Percentiles rank a stretch among this genome's conserved stretches.
Conservation (phyloP, 495 filamentous ascomycete genomes). For the Daldinia caldariorum region DNA sequence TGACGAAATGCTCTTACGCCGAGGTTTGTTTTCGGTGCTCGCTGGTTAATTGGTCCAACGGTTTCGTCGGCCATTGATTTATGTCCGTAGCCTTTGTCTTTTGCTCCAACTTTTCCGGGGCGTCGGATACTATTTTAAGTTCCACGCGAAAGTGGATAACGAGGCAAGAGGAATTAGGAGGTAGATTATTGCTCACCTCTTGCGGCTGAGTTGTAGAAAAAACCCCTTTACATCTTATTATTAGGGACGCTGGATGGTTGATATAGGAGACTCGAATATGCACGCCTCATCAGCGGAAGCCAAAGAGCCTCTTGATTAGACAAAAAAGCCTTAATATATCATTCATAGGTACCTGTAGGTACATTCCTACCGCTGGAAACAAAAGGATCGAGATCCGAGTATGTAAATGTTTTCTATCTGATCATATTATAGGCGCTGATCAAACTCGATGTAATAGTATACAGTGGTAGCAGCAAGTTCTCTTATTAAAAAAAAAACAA, state of each 20-base stretch:
- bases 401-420: no score
- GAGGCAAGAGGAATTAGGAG: background rate
- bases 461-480: background rate
- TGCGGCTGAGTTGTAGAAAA: no score
- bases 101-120: conserved; percentile 14
- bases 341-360: no score
- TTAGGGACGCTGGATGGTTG: no score
- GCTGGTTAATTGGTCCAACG: conserved; percentile 12
- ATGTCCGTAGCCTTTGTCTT: conserved; percentile 33
- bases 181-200: no score
- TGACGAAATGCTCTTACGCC: conserved; percentile 34
- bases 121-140: conserved; percentile 19
- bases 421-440: background rate
- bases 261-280: no score
- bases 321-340: no score
- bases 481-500: background rate
- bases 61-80: conserved; percentile 44
- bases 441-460: background rate
- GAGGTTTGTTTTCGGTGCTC: conserved; percentile 32
- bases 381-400: no score
- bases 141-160: conserved; percentile 4
- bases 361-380: no score
- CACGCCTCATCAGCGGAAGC: no score
- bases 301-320: no score
- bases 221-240: no score